These are phyloP conservation scores for Glomus cerebriforme DNA, from an alignment of 192 early-diverging fungal species.

Conservation along the genomic window DNA sequence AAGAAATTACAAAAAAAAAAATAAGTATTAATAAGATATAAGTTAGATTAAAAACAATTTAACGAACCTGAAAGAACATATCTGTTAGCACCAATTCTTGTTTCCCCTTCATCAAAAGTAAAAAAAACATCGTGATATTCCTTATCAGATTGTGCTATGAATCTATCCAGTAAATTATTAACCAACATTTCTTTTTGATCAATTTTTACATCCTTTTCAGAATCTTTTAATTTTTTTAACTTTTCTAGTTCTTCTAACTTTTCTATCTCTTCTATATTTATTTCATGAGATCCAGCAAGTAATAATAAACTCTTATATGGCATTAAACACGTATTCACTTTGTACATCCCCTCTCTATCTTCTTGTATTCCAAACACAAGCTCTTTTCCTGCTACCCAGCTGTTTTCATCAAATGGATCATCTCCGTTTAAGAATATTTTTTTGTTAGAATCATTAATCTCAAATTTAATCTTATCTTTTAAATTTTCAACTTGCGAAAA, in stretches of 20 bases:
- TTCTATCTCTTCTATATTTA: background rate
- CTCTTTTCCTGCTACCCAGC: background rate
- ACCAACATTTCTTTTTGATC: background rate
- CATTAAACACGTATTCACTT: background rate
- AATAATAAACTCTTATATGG: background rate
- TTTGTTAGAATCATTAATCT: background rate
- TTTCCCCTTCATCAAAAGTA: background rate
- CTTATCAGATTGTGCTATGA: background rate
- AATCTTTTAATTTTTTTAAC: no score
- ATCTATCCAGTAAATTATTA: background rate
- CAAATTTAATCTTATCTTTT: background rate
- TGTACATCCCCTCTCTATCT: background rate
- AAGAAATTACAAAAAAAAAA: background rate
- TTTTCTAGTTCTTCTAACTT: no score
- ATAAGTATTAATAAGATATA: background rate
- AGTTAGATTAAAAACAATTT: background rate
- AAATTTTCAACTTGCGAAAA: background rate
- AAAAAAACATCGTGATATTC: background rate
- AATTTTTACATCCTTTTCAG: no score
- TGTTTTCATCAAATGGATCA: background rate
- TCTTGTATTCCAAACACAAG: background rate
- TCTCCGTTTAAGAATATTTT: background rate
- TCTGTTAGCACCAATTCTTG: background rate
- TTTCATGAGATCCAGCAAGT: background rate
- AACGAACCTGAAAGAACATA: background rate